phyloP scores from a whole-genome alignment of 2,329 filamentous ascomycete genomes.

The Pyrenochaeta sp. region DNA sequence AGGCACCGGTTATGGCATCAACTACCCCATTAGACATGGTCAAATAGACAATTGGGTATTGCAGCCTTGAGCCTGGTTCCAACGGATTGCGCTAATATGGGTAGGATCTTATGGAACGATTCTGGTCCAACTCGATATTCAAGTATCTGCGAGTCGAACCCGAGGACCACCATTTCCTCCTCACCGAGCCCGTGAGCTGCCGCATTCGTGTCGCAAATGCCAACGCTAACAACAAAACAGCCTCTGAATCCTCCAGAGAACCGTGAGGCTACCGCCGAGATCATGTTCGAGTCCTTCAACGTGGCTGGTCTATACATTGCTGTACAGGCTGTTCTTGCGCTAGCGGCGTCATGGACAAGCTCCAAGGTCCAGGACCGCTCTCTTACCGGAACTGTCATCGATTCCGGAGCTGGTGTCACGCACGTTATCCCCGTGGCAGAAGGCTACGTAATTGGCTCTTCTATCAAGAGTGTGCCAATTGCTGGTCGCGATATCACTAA shows the following conservation, averaged over 20 bases:
- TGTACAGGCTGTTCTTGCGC: conserved; percentile 93
- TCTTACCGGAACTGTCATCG: conserved; percentile 95
- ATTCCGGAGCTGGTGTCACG: conserved; percentile 97
- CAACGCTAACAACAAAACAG: conserved; percentile 56
- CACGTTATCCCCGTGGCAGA: conserved; percentile 99
- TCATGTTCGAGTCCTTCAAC: conserved; percentile 99
- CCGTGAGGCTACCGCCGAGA: conserved; percentile 98
- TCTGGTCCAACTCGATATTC: conserved; percentile 99
- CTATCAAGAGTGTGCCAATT: conserved; percentile 98
- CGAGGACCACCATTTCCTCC: conserved; percentile 97
- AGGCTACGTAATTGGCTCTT: conserved; percentile 98
- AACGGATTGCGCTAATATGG: conserved; percentile 17
- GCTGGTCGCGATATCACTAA: conserved; percentile 98
- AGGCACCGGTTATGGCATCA: conserved; percentile 92
- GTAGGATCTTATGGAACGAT: conserved; percentile 98
- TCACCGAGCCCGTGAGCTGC: conserved; percentile 88
- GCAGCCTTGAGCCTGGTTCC: background rate
- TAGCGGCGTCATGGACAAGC: conserved; percentile 97
- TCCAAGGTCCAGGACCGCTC: conserved; percentile 97
- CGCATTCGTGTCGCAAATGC: no score
- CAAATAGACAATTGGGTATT: conserved; percentile 98
- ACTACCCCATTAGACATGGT: conserved; percentile 97
- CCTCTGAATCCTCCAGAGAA: conserved; percentile 98
- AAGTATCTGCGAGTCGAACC: conserved; percentile 98
- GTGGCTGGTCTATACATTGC: conserved; percentile 98